Conservation (phyloP, 305 asterid genomes). For the Lippia alba region DNA sequence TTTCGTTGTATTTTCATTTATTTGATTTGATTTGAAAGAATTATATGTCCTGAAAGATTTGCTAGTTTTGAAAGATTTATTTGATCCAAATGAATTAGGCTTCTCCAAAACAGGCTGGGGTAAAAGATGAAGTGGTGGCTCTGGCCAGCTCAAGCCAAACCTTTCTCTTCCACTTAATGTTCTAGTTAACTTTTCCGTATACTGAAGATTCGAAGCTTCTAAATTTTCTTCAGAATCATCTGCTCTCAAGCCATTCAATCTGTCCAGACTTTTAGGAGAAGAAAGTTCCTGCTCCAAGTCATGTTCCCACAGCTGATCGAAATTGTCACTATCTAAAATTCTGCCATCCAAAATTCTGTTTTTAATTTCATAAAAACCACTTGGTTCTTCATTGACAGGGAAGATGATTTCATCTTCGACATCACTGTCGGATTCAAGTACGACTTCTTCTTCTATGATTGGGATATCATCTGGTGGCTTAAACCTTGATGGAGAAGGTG, state of each 20-base stretch:
- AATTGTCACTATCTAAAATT: constrained; percentile 26
- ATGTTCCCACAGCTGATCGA: constrained; percentile 38
- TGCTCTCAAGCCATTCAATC: constrained; percentile 56
- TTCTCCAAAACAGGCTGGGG: constrained; percentile 61
- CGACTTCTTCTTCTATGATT: constrained; percentile 67
- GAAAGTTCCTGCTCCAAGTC: constrained; percentile 51
- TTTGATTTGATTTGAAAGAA: constrained; percentile 59
- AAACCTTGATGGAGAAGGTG: constrained; percentile 90
- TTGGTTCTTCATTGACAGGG: constrained; percentile 67
- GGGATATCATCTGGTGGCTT: constrained; percentile 73
- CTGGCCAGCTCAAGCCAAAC: constrained; percentile 97
- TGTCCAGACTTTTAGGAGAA: constrained; percentile 57
- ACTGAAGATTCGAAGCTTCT: constrained; percentile 43
- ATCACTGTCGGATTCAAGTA: constrained; percentile 78
- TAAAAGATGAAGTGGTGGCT: constrained; percentile 72
- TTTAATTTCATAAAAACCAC: constrained; percentile 37
- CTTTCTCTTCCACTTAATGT: constrained; percentile 73
- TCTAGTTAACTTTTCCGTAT: constrained; percentile 49
- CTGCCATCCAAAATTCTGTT: constrained; percentile 37
- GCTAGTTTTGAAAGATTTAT: constrained; percentile 56
- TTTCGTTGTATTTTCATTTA: constrained; percentile 40
- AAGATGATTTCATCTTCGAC: constrained; percentile 72
- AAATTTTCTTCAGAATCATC: constrained; percentile 53
- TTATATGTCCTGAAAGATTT: constrained; percentile 59
- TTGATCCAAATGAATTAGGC: constrained; percentile 55